These are phyloP conservation scores for Penicillium lividum DNA, from an alignment of 495 filamentous ascomycete species.

Conservation along the genomic window DNA sequence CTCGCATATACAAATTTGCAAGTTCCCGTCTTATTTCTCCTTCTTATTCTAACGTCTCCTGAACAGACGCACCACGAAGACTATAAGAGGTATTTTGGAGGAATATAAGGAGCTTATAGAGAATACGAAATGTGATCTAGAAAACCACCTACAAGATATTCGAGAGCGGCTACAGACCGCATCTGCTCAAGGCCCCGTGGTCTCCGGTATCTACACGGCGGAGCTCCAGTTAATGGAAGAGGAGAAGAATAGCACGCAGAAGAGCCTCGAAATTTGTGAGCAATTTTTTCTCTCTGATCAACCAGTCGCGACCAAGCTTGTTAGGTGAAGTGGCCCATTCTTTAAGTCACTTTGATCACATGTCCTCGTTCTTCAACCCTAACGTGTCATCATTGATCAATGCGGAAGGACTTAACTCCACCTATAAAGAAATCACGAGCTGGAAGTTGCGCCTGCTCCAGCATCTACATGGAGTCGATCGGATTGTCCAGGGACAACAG, in stretches of 20 bases:
- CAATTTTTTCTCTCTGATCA: constrained; percentile 3
- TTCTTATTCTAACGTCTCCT: background rate
- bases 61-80: background rate
- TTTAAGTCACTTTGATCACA: background rate
- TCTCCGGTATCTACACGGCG: background rate
- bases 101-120: constrained; percentile 34
- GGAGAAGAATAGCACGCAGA: constrained; percentile 10
- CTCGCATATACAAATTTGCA: constrained; percentile 27
- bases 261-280: constrained; percentile 6
- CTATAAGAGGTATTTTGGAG: constrained; percentile 4
- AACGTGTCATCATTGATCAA: background rate
- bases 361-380: background rate
- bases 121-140: constrained; percentile 31
- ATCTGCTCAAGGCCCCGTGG: background rate
- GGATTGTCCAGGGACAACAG: no score
- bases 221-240: constrained; percentile 8
- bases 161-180: constrained; percentile 23
- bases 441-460: background rate
- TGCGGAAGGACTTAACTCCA: constrained; percentile 3
- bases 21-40: constrained; percentile 13
- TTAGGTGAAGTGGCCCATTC: background rate
- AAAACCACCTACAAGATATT: constrained; percentile 28
- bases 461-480: background rate
- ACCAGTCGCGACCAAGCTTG: background rate
- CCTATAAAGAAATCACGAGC: constrained; percentile 1